phyloP scores from a whole-genome alignment of 306 rosid species.

The Rosa multiflora region DNA sequence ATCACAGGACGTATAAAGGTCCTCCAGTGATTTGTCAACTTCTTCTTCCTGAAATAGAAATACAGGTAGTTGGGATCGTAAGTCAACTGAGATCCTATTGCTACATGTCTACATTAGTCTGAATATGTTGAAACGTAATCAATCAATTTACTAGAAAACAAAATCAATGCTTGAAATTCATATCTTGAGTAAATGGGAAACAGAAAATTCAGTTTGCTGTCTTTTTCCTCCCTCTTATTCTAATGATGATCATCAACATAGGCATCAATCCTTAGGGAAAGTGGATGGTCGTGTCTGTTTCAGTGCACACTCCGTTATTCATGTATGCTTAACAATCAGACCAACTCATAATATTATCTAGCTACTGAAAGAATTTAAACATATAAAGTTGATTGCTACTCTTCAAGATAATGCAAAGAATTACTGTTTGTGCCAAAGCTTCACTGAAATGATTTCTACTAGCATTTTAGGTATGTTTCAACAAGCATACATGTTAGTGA shows the following conservation, averaged over 20 bases:
- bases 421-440: background rate
- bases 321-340: background rate
- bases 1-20: constrained; percentile 69
- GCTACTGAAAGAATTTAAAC: background rate
- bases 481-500: background rate
- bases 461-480: background rate
- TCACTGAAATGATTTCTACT: background rate
- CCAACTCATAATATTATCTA: background rate
- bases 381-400: background rate
- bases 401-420: background rate
- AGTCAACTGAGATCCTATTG: constrained; percentile 8
- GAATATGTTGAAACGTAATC: background rate
- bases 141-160: background rate
- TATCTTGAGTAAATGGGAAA: background rate
- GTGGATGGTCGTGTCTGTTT: background rate
- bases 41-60: constrained; percentile 62
- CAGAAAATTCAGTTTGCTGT: background rate
- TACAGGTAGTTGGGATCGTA: constrained; percentile 26
- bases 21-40: constrained; percentile 86
- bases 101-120: background rate
- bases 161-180: background rate
- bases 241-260: background rate
- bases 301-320: background rate
- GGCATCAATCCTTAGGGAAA: background rate
- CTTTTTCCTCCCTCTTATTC: background rate